Evolutionary conservation across 176 grass and related monocot genomes (phyloP), one percentile per base, ranked within the genome.

Genomic region (Phoenix roebelenii): DNA sequence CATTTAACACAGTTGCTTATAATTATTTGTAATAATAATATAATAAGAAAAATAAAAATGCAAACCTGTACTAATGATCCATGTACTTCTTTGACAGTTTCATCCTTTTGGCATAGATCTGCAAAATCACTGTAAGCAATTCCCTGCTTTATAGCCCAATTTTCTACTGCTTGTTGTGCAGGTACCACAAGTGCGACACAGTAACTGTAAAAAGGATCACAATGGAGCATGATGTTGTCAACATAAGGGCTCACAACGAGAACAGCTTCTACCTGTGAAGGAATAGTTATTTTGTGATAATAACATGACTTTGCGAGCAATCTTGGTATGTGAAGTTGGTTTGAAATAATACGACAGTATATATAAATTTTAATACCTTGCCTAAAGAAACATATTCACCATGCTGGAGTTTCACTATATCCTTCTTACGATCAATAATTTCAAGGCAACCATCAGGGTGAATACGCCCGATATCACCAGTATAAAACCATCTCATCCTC

Each of bases 351-450:
- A 3, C 1, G 10, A 44, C 35, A 44, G 35, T 44, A 14, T 44
- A 44, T 1, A 44, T 9, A 44, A 35, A 14, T 44, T 12, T 44
- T 14, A 9, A 44, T 44, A 92, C 93, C 88, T 92, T 98, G 81
- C 84, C 87, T 48, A 98, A 67, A 50, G 93, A 98, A 55, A 98
- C 78, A 64, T 98, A 98, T 98, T 98, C 88, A 76, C 88, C 93
- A 49, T 98, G 93, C 53, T 89, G 84, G 67, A 98, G 93, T 64
- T 98, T 98, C 22, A 98, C 93, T 61, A 92, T 98, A 49, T 92
- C 93, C 71, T 98, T 98, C 68, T 98, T 98, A 15, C 93, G 66
- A 72, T 92, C 93, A 32, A 92, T 89, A 22, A 98, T 92, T 80
- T 98, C 88, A 60, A 98, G 82, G 69, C 84, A 92, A 14, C 93